Base-by-base conservation (phyloP, 2,329 filamentous ascomycete species). In the Talaromyces marneffei region DNA sequence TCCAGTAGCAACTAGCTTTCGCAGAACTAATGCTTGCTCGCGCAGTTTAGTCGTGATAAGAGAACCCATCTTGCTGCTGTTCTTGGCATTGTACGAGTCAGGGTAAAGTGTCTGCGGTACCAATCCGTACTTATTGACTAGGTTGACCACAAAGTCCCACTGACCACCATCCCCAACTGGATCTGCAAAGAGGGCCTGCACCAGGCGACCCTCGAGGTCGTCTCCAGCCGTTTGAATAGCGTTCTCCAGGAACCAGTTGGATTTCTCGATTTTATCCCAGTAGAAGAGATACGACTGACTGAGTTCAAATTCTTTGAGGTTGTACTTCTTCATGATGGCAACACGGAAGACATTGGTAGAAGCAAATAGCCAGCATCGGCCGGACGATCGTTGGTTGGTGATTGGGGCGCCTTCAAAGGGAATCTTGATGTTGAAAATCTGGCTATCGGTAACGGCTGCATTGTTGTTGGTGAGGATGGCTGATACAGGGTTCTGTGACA, bases 261-360 rank as follows among this genome's bases (percentile, higher is more conserved):
- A 83, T 75, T 96, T 96, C 75, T 96, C 92, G 20, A 96, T 84
- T 78, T 96, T 96, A 74, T 96, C 92, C 88, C 89, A 95, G 82
- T 91, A 96, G 78, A 93, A 96, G 3, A 96, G 82, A 70, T 95
- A 95, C 1, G 87, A 82, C 75, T 96, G 92, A 31, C 88, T 92
- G n/a, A 96, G 81, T 79, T 96, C 90, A 69, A 96, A 95, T 58
- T 83, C 80, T 52, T 87, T 83, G 20, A 96, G 83, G 65, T 86
- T 85, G 75, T 95, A 89, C 69, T 87, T 87, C 75, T 90, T 88
- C 88, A 94, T 93, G 52, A 96, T 80, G 0, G 91, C 88, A n/a
- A 96, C 83, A 29, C 92, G 88, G 77, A 96, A 94, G 60, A 95
- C 87, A 68, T 96, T 96, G n/a, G 90, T 94, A 4, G 89, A 86